These are phyloP conservation scores for Begonia masoniana DNA, from an alignment of 306 rosid genomes.

Conservation along the genomic window DNA sequence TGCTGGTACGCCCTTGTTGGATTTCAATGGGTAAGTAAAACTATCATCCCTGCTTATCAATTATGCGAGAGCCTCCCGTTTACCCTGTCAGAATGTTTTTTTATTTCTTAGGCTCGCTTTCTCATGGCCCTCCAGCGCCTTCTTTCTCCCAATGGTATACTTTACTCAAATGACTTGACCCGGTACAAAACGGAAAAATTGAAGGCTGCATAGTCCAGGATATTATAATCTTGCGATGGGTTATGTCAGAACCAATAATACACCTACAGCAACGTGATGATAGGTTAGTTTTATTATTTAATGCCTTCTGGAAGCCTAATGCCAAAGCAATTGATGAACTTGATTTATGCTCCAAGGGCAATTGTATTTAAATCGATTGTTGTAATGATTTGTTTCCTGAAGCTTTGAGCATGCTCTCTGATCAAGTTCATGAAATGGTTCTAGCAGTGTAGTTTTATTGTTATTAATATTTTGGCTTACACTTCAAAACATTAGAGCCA, in stretches of 20 bases:
- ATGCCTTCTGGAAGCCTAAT: background rate
- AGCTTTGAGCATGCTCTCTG: too few relatives aligned
- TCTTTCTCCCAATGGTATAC: constrained; percentile 19
- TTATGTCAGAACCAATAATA: too few relatives aligned
- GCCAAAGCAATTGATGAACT: too few relatives aligned
- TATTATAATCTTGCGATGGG: background rate
- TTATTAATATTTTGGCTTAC: too few relatives aligned
- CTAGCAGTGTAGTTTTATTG: too few relatives aligned
- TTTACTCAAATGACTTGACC: constrained; percentile 14
- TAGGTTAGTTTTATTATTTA: too few relatives aligned
- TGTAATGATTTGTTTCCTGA: background rate
- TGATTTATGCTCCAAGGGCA: background rate
- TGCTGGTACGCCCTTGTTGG: constrained; percentile 60
- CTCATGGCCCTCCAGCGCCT: constrained; percentile 14
- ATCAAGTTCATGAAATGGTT: too few relatives aligned
- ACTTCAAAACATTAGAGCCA: too few relatives aligned
- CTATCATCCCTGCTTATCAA: constrained; percentile 1
- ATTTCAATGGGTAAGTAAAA: constrained; percentile 75
- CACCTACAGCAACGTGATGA: too few relatives aligned
- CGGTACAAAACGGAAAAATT: constrained; percentile 10
- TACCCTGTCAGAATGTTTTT: background rate
- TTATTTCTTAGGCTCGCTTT: constrained; percentile 20
- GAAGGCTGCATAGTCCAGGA: constrained; percentile 17
- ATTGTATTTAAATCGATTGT: background rate
- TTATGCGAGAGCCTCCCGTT: background rate